A percentile compares a stretch with the other conserved stretches of the same genome.
phyloP scores from a whole-genome alignment of 73 alveolate species.

The Tetrahymena borealis region DNA sequence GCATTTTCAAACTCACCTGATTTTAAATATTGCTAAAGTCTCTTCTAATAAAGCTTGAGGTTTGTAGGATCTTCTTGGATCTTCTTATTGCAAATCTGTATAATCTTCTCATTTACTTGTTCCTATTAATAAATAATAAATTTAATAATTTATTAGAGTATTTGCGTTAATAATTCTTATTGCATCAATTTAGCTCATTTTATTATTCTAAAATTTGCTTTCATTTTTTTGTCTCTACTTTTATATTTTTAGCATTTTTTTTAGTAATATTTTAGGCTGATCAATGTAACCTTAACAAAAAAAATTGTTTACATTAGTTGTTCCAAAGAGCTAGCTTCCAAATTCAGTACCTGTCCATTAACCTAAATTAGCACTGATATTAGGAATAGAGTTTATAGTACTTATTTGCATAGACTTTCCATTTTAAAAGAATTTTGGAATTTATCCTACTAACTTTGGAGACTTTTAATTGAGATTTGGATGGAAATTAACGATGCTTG shows the following conservation, averaged over 20 bases:
- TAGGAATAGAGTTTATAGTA: background rate
- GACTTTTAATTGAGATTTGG: background rate
- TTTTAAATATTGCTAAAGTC: background rate
- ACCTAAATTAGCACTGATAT: background rate
- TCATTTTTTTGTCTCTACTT: too few species aligned
- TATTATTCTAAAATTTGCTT: too few species aligned
- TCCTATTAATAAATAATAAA: background rate
- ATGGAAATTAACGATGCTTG: background rate
- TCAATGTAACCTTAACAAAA: too few species aligned
- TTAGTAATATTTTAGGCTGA: too few species aligned
- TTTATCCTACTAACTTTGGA: background rate
- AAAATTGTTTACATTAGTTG: background rate
- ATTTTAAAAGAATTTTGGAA: background rate
- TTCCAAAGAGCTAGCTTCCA: background rate
- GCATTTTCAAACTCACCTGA: background rate
- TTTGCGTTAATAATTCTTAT: too few species aligned
- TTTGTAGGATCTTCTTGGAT: background rate
- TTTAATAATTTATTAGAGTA: too few species aligned
- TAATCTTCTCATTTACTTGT: background rate
- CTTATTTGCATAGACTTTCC: background rate
- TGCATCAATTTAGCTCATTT: too few species aligned
- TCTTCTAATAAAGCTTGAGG: background rate
- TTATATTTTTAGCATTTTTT: too few species aligned
- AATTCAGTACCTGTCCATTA: background rate
- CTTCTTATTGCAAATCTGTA: background rate